Conservation (phyloP, 768 basidiomycete species). For the Tricholoma terreum region DNA sequence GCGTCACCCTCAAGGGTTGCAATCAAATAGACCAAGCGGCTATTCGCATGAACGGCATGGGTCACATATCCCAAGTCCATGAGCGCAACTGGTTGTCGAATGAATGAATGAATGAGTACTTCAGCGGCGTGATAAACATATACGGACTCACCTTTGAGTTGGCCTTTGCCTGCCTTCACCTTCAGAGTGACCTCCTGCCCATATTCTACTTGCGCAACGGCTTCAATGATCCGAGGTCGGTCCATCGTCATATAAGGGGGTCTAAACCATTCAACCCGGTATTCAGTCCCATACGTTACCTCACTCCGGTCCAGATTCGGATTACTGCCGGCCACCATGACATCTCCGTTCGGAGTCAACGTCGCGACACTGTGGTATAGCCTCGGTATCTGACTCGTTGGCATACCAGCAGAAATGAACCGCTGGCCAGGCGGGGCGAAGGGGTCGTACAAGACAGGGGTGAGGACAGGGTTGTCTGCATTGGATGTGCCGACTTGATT, state of each 20-base stretch:
- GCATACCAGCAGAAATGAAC: constrained; percentile 58
- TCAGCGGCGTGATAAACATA: neutral
- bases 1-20: constrained; percentile 37
- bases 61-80: constrained; percentile 86
- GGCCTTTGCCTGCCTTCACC: constrained; percentile 26
- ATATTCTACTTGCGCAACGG: constrained; percentile 40
- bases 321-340: constrained; percentile 83
- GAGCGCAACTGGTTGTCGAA: constrained; percentile 48
- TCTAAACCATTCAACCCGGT: constrained; percentile 80
- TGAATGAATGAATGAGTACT: neutral
- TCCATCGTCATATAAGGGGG: constrained; percentile 74
- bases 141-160: constrained; percentile 20
- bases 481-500: constrained; percentile 73
- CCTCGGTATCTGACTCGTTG: constrained; percentile 63
- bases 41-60: constrained; percentile 73
- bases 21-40: constrained; percentile 67
- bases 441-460: constrained; percentile 70
- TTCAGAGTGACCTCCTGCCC: constrained; percentile 36
- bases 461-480: constrained; percentile 67
- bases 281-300: constrained; percentile 76
- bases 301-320: constrained; percentile 80
- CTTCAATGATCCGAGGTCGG: constrained; percentile 49
- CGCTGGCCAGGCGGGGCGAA: constrained; percentile 49
- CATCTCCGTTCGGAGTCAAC: constrained; percentile 63
- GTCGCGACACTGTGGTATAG: constrained; percentile 86